These are phyloP conservation scores for Colletotrichum acutatum DNA, from an alignment of 2,329 filamentous ascomycete species.

Conservation along the genomic window DNA sequence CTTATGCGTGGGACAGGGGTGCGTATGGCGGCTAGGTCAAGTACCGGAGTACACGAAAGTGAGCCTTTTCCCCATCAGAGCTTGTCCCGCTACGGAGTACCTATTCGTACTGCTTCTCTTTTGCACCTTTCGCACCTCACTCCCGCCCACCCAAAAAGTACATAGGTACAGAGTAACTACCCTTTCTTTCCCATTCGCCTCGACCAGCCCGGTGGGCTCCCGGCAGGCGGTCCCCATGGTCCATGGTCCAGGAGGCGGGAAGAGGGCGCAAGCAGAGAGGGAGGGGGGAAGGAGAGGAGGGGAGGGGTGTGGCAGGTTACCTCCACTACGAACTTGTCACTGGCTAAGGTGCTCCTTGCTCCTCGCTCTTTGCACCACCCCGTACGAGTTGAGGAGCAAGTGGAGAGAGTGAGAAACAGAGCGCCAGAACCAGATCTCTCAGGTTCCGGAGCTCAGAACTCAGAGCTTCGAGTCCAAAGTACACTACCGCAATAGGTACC, in stretches of 20 bases:
- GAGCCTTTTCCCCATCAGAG: not conserved
- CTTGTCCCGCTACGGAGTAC: not conserved
- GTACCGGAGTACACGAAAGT: not conserved
- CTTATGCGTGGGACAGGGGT: not conserved
- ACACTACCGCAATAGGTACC: not conserved
- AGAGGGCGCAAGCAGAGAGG: conserved; percentile 1
- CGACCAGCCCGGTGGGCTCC: not conserved
- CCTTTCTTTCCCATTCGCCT: not conserved
- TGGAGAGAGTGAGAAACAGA: not conserved
- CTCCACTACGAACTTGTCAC: not conserved
- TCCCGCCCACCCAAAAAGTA: not conserved
- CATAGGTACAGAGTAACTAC: not conserved
- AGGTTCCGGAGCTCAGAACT: not conserved
- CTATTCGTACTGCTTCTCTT: not conserved
- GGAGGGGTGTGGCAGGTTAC: conserved; percentile 6
- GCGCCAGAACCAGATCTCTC: not conserved
- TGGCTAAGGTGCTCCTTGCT: not conserved
- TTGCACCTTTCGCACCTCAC: not conserved
- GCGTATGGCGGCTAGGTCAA: not conserved
- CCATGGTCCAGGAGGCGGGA: conserved; percentile 14
- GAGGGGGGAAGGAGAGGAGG: not conserved
- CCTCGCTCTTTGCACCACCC: not conserved
- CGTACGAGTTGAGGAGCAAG: not conserved
- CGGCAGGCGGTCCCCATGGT: conserved; percentile 9
- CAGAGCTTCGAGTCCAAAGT: not conserved